These are phyloP conservation scores for Pseudonitzschia delicatissima DNA, from an alignment of 108 stramenopile genomes.

Conservation along the genomic window DNA sequence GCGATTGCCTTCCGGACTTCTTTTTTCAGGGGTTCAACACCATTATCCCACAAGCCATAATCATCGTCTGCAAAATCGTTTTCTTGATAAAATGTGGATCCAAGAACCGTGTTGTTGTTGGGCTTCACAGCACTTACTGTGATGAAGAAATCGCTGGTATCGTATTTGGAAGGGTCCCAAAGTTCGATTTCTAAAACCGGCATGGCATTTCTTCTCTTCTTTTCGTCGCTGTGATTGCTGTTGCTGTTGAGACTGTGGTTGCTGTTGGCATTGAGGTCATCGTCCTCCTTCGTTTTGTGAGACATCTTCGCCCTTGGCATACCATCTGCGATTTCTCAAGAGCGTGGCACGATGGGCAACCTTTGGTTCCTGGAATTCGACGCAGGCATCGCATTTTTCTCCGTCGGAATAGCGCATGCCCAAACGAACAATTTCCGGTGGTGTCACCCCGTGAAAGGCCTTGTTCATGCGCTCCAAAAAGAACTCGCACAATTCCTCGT, in stretches of 20 bases:
- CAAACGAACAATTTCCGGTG: neutral
- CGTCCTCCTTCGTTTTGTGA: neutral
- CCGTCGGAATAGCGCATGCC: neutral
- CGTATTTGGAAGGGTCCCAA: slow-evolving; percentile 1
- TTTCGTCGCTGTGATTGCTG: neutral
- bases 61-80: no score
- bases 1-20: neutral
- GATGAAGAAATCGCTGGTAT: neutral
- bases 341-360: slow-evolving; percentile 9
- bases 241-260: neutral
- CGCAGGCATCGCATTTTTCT: neutral
- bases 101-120: no score
- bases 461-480: slow-evolving; percentile 1
- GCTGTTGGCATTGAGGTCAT: neutral
- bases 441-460: neutral
- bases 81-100: no score
- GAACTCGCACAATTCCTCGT: neutral
- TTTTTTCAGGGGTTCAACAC: neutral
- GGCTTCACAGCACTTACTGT: no score
- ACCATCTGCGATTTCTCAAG: slow-evolving; percentile 5
- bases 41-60: neutral
- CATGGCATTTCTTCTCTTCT: neutral
- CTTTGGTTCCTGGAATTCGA: slow-evolving; percentile 6
- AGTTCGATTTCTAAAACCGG: neutral
- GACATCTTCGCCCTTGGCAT: neutral